Evolutionary conservation across 2,329 filamentous ascomycete species (phyloP).

Genomic region (Exophiala sp.): DNA sequence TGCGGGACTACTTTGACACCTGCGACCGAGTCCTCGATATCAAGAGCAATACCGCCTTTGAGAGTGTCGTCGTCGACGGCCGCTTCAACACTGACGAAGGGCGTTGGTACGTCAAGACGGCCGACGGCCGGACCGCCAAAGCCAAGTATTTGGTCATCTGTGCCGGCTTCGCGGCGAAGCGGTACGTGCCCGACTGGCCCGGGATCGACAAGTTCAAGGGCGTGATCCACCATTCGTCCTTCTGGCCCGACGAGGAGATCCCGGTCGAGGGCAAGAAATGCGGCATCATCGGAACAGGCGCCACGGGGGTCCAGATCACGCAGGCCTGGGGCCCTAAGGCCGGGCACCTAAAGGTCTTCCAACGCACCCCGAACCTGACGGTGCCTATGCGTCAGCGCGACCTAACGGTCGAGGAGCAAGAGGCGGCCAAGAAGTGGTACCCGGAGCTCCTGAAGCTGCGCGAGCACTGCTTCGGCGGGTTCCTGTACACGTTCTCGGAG

Average conservation of each 20-base stretch:
- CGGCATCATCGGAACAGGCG: constrained; percentile 59
- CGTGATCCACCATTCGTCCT: constrained; percentile 54
- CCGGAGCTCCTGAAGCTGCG: constrained; percentile 23
- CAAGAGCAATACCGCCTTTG: constrained; percentile 44
- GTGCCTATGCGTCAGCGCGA: constrained; percentile 53
- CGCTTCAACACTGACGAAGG: constrained; percentile 36
- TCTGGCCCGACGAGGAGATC: constrained; percentile 52
- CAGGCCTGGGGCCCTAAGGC: constrained; percentile 54
- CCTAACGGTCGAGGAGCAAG: constrained; percentile 48
- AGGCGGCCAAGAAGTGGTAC: constrained; percentile 39
- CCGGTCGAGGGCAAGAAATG: constrained; percentile 53
- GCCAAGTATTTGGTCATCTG: constrained; percentile 44
- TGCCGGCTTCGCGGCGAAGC: constrained; percentile 51
- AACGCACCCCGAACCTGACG: constrained; percentile 61
- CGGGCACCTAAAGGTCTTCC: constrained; percentile 48
- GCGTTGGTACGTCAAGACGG: constrained; percentile 43
- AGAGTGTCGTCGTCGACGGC: constrained; percentile 40
- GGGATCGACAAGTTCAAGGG: constrained; percentile 56
- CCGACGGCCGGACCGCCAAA: constrained; percentile 37
- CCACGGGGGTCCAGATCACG: constrained; percentile 58
- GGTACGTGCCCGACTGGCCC: constrained; percentile 49
- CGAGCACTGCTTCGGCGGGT: constrained; percentile 41
- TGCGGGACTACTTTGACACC: constrained; percentile 40
- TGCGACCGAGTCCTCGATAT: constrained; percentile 39
- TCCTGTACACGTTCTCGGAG: constrained; percentile 54